Conservation (phyloP, 2,329 filamentous ascomycete species). For the Cladosporium sp. region DNA sequence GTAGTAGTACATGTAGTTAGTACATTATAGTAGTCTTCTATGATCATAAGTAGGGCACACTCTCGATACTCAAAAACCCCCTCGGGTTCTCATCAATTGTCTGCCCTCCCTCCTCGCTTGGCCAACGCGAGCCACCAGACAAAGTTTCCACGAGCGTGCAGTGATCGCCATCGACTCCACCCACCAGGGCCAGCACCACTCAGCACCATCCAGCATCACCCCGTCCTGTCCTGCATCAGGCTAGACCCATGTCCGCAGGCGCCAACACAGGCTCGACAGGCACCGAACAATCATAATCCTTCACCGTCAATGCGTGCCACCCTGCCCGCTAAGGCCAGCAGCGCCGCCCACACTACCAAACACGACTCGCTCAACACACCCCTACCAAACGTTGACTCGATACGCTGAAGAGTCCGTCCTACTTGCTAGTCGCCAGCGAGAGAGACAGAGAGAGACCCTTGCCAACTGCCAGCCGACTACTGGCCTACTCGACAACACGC, state of each 20-base stretch:
- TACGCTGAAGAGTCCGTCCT: conserved; percentile 3
- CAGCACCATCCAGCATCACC: not conserved
- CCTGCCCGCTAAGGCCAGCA: not conserved
- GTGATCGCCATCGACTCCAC: conserved; percentile 8
- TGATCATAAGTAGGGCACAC: no score
- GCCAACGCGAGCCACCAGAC: not conserved
- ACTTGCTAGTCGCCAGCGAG: no score
- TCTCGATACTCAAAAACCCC: not conserved
- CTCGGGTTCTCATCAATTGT: not conserved
- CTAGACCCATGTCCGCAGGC: conserved; percentile 7
- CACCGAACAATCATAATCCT: not conserved
- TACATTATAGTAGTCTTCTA: no score
- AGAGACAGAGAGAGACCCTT: no score
- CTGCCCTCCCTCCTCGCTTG: not conserved
- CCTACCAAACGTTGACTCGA: conserved; percentile 4
- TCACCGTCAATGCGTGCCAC: conserved; percentile 4
- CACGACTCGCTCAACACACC: conserved; percentile 4
- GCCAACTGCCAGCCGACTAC: not conserved
- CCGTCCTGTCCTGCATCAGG: not conserved
- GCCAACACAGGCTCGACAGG: not conserved
- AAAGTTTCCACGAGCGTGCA: not conserved
- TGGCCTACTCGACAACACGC: not conserved
- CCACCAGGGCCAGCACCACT: no score
- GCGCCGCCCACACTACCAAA: not conserved
- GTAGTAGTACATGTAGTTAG: not conserved